Evolutionary conservation across 1,284 basidiomycete genomes (phyloP).

Genomic region (Singerocomus inundabilis): DNA sequence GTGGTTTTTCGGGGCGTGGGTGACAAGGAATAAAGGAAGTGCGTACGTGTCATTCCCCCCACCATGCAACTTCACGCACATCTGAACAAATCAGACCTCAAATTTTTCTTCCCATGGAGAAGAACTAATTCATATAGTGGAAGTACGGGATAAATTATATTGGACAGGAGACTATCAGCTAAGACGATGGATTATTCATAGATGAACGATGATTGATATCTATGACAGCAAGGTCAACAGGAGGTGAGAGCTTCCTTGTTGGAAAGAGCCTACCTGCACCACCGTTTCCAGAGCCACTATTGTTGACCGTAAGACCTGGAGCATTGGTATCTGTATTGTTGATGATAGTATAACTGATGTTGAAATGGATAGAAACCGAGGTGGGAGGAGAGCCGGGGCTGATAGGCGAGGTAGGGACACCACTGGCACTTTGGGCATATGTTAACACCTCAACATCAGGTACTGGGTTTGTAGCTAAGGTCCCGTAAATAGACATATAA

Average conservation of each 20-base stretch:
- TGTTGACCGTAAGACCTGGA: slow-evolving; percentile 12
- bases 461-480: not conserved
- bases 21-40: not conserved
- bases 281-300: slow-evolving; percentile 1
- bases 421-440: slow-evolving; percentile 1
- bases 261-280: slow-evolving; percentile 10
- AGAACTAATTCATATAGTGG: not conserved
- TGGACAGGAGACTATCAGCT: not conserved
- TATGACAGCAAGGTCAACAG: not conserved
- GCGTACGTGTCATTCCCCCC: not conserved
- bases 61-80: not conserved
- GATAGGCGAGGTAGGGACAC: not conserved
- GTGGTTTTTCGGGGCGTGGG: not conserved
- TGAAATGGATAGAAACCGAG: slow-evolving; percentile 2
- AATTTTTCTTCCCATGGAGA: not conserved
- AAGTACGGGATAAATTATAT: not conserved
- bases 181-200: not conserved
- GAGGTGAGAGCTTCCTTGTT: too few relatives aligned
- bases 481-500: not conserved
- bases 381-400: slow-evolving; percentile 5
- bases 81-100: not conserved
- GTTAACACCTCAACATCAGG: not conserved
- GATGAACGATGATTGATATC: not conserved
- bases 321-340: not conserved
- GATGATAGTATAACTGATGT: slow-evolving; percentile 4